Evolutionary conservation across 1,284 basidiomycete species (phyloP).

Genomic region (Leccinum subrobustum): DNA sequence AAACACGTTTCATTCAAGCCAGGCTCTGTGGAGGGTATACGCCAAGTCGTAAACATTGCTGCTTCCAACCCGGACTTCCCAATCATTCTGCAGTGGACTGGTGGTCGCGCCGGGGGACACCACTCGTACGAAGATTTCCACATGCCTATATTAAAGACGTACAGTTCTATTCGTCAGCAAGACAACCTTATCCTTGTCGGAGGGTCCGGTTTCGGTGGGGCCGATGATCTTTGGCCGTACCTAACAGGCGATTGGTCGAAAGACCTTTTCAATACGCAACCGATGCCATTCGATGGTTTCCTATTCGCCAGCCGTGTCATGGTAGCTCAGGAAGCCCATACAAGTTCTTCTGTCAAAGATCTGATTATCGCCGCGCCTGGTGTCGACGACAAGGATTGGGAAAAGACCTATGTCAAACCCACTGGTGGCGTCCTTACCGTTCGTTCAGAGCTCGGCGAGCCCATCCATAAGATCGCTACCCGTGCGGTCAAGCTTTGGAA

Average conservation of each 20-base stretch:
- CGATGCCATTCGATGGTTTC: conserved; percentile 99
- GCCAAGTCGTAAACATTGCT: conserved; percentile 96
- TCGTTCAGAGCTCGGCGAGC: conserved; percentile 96
- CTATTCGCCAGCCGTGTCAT: conserved; percentile 95
- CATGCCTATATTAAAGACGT: conserved; percentile 91
- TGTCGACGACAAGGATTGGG: conserved; percentile 90
- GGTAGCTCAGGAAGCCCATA: conserved; percentile 98
- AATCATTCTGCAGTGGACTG: conserved; percentile 98
- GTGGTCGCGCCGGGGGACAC: conserved; percentile 98
- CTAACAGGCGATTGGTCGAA: conserved; percentile 95
- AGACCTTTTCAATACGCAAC: conserved; percentile 78
- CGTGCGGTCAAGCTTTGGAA: conserved; percentile 97
- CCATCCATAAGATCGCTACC: conserved; percentile 98
- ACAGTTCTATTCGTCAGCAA: conserved; percentile 86
- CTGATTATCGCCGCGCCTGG: conserved; percentile 94
- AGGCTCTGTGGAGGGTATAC: conserved; percentile 94
- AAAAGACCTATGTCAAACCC: conserved; percentile 92
- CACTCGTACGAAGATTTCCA: conserved; percentile 99
- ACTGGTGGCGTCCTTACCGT: conserved; percentile 97
- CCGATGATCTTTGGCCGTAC: conserved; percentile 97
- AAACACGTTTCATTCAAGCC: conserved; percentile 98
- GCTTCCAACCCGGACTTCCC: conserved; percentile 94
- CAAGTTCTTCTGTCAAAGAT: conserved; percentile 92
- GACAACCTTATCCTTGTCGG: conserved; percentile 88
- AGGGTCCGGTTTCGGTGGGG: conserved; percentile 96